Conservation (phyloP, 495 filamentous ascomycete genomes). For the Penicillium samsonianum region DNA sequence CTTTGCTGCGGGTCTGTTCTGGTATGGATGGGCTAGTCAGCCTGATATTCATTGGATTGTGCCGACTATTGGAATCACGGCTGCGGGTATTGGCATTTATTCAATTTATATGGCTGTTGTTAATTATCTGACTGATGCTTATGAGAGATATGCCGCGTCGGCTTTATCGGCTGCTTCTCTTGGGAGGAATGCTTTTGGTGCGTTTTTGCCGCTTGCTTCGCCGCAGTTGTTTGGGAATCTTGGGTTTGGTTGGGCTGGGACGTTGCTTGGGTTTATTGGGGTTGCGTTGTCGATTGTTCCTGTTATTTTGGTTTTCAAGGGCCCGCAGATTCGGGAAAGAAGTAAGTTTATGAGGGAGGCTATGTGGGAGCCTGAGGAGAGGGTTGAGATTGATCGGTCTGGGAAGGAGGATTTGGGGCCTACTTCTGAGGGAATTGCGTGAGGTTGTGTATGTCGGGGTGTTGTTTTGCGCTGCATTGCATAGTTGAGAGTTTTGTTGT, state of each 20-base stretch:
- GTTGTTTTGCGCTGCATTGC: not conserved
- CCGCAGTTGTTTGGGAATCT: conserved; percentile 39
- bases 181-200: conserved; percentile 38
- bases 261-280: conserved; percentile 44
- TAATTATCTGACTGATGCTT: conserved; percentile 51
- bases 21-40: conserved; percentile 43
- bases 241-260: conserved; percentile 48
- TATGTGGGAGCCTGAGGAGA: conserved; percentile 25
- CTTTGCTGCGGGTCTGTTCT: conserved; percentile 44
- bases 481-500: not conserved
- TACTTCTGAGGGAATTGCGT: not conserved
- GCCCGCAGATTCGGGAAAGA: conserved; percentile 33
- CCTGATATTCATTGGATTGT: conserved; percentile 43
- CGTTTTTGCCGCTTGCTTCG: conserved; percentile 42
- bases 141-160: conserved; percentile 43
- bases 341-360: conserved; percentile 45
- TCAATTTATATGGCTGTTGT: conserved; percentile 51
- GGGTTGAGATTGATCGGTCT: conserved; percentile 15
- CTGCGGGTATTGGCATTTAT: conserved; percentile 43
- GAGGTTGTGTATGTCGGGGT: not conserved
- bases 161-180: conserved; percentile 40
- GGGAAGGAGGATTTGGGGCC: conserved; percentile 14
- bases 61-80: conserved; percentile 37
- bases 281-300: conserved; percentile 40
- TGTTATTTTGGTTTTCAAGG: conserved; percentile 39